phyloP scores from a whole-genome alignment of 768 basidiomycete genomes.

The Agaricus bisporus region DNA sequence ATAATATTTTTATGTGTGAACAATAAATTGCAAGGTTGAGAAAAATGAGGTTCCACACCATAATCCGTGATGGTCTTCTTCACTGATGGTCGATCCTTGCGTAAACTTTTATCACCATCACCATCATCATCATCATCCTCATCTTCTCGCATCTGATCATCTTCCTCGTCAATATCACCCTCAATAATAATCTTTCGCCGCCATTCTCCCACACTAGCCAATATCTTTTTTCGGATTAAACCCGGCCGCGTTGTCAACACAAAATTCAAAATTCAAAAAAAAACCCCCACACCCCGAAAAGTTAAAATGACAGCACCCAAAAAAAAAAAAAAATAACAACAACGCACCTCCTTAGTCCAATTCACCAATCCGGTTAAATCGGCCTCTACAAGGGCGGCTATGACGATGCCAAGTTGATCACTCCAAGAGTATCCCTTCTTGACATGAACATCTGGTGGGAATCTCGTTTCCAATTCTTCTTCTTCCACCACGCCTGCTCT shows the following conservation, averaged over 20 bases:
- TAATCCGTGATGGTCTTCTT: conserved; percentile 71
- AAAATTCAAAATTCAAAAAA: background rate
- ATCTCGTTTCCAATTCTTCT: conserved; percentile 35
- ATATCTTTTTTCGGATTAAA: conserved; percentile 44
- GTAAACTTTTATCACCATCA: conserved; percentile 19
- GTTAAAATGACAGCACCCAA: background rate
- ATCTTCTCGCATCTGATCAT: conserved; percentile 27
- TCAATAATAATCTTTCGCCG: conserved; percentile 44
- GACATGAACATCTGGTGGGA: conserved; percentile 67
- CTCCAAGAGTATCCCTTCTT: conserved; percentile 87
- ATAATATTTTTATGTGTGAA: background rate
- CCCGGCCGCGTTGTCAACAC: background rate
- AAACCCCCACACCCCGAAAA: background rate
- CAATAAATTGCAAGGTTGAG: too few species aligned
- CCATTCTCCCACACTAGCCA: conserved; percentile 51
- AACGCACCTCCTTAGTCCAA: conserved; percentile 77
- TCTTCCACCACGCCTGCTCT: conserved; percentile 32
- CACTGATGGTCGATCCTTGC: conserved; percentile 46
- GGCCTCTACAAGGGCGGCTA: conserved; percentile 66
- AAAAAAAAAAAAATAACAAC: too few species aligned
- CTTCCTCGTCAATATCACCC: conserved; percentile 48
- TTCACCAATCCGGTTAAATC: conserved; percentile 60
- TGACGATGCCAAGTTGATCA: conserved; percentile 83
- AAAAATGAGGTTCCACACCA: conserved; percentile 41
- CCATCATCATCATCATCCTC: conserved; percentile 21